These are phyloP conservation scores for Abelmoschus esculentus DNA, from an alignment of 345 rosid species.

Conservation along the genomic window DNA sequence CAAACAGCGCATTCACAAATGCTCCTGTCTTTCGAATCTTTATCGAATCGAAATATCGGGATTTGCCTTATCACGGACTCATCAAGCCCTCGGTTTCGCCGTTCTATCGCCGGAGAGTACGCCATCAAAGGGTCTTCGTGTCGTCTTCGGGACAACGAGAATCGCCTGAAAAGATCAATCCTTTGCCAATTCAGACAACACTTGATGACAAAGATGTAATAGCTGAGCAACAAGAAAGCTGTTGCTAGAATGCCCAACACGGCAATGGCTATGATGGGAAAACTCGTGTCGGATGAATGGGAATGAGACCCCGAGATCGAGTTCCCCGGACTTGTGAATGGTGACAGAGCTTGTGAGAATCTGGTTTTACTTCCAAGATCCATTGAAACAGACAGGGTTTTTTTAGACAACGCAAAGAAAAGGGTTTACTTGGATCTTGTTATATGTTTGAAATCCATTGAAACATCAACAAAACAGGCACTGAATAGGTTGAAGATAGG, in stretches of 20 bases:
- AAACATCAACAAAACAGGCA: background rate
- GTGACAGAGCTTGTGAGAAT: conserved; percentile 26
- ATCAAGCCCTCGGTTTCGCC: conserved; percentile 55
- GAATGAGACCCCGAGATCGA: conserved; percentile 21
- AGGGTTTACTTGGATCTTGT: conserved; percentile 9
- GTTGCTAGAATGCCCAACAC: conserved; percentile 77
- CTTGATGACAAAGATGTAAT: conserved; percentile 75
- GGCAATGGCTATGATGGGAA: conserved; percentile 73
- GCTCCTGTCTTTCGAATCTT: conserved; percentile 34
- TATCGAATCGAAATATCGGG: conserved; percentile 67
- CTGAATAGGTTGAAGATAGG: conserved; percentile 3
- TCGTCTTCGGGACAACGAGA: conserved; percentile 48
- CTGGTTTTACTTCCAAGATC: conserved; percentile 30
- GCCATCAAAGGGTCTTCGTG: conserved; percentile 43
- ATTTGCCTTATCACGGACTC: conserved; percentile 74
- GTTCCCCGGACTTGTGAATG: conserved; percentile 18
- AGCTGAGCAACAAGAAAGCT: conserved; percentile 75
- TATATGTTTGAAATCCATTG: background rate
- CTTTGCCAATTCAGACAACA: conserved; percentile 85
- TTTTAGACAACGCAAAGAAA: conserved; percentile 3
- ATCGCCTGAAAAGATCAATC: conserved; percentile 46
- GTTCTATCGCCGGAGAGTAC: conserved; percentile 36
- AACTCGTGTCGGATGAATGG: conserved; percentile 38
- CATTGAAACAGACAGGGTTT: conserved; percentile 17
- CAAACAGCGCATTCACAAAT: conserved; percentile 68